A percentile compares a stretch with the other conserved stretches of the same genome.
These are phyloP conservation scores for Hygrophila difformis DNA, from an alignment of 257 asterid species.

Conservation along the genomic window DNA sequence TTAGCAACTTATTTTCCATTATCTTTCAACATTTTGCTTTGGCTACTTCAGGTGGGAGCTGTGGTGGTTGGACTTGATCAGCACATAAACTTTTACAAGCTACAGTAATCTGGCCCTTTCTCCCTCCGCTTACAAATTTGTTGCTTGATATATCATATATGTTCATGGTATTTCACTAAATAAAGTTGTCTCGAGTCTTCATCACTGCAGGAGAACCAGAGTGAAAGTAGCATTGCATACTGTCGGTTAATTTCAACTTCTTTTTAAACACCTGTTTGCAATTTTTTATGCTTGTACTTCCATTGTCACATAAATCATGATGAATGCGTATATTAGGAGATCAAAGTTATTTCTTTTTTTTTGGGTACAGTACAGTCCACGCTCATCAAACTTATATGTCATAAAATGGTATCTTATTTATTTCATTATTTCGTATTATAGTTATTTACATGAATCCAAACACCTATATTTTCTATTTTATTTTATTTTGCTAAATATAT, in stretches of 20 bases:
- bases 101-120: constrained; percentile 47
- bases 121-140: constrained; percentile 17
- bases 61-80: constrained; percentile 90
- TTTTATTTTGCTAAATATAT: neutral
- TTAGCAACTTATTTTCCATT: constrained; percentile 8
- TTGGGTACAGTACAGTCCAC: no score
- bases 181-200: constrained; percentile 1
- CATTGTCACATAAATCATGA: no score
- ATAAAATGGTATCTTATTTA: no score
- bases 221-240: neutral
- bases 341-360: no score
- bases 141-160: constrained; percentile 2
- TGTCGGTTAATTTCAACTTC: neutral
- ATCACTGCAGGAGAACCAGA: neutral
- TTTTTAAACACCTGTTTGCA: no score
- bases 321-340: no score
- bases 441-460: neutral
- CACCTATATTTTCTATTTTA: neutral
- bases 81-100: constrained; percentile 72
- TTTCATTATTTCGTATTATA: no score
- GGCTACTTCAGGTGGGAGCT: constrained; percentile 80
- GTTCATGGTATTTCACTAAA: neutral
- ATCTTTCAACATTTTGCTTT: constrained; percentile 14
- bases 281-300: no score
- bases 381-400: no score